Base-by-base conservation (phyloP, 306 rosid species). In the Luffa aegyptiaca region DNA sequence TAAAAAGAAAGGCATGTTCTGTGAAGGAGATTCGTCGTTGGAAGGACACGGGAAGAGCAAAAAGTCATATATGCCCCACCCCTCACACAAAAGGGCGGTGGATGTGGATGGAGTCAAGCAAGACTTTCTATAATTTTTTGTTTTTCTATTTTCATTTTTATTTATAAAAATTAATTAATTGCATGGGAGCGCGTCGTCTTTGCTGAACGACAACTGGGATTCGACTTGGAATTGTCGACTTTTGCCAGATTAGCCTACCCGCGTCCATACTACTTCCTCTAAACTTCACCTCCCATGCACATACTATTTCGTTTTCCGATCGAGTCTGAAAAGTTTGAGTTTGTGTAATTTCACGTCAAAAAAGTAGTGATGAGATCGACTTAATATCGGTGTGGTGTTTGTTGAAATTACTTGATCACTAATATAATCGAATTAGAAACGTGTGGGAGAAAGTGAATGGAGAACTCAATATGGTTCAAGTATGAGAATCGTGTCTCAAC, bases 21-120 rank as follows among this genome's bases (percentile, higher is more conserved):
- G 63, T 52, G 79, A 74, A 74, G 39, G 78, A 51, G 14, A 74
- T 51, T 55, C 0, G 17, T 51, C 7, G 44, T 3, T 8, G 46
- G 52, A 35, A 4, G 1, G 31, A 52, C 62, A 37, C 10, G 46
- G 62, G 48, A 9, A 53, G 49, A 1, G 51, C 48, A 17, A 4
- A 75, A 75, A 75, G 79, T 75, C 64, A 75, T 36, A 75, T 35
- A 75, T 75, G 42, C 79, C 79, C 63, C 44, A 14, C 59, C 46
- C 61, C 2, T 52, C 4, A 75, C 31, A 7, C 52, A 1, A 49
- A 52, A 10, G 33, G 79, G 17, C 46, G 79, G 76, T 71, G 76
- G 75, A 66, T n/a, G n/a, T n/a, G n/a, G n/a, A n/a, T n/a, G n/a
- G n/a, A n/a, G n/a, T 26, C 31, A 26, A 26, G 31, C 49, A 18